Conservation (phyloP, 1,139 yeast species). For the Pichia sp. region DNA sequence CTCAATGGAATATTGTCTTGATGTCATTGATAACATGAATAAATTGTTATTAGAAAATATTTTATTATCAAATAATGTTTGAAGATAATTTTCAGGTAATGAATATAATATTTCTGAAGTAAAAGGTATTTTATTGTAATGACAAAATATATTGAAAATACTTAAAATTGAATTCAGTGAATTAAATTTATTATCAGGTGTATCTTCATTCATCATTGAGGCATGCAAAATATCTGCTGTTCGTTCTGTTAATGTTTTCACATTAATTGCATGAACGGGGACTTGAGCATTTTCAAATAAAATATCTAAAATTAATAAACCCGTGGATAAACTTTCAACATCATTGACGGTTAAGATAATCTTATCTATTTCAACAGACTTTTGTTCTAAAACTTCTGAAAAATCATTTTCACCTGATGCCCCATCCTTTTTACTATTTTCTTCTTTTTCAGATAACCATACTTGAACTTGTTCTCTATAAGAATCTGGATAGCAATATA, state of each 20-base stretch:
- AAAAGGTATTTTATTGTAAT: conserved; percentile 44
- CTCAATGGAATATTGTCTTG: conserved; percentile 18
- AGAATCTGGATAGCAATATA: conserved; percentile 50
- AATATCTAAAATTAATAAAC: conserved; percentile 24
- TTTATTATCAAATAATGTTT: conserved; percentile 21
- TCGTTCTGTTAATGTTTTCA: conserved; percentile 56
- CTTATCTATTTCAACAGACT: conserved; percentile 18
- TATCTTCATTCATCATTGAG: conserved; percentile 33
- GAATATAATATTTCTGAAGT: conserved; percentile 50
- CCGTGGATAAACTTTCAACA: conserved; percentile 27
- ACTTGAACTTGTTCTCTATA: conserved; percentile 50
- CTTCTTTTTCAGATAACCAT: conserved; percentile 18
- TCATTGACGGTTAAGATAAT: conserved; percentile 25
- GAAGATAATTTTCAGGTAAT: conserved; percentile 33
- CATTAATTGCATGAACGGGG: conserved; percentile 49
- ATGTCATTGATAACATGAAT: conserved; percentile 21
- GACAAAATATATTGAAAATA: conserved; percentile 49
- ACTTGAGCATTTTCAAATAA: conserved; percentile 24
- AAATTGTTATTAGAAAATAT: conserved; percentile 19
- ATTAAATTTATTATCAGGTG: conserved; percentile 16
- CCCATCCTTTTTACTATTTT: neutral
- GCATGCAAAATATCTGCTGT: conserved; percentile 66
- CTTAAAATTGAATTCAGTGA: conserved; percentile 39
- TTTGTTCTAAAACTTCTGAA: neutral
- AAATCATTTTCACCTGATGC: neutral